Percentiles rank a stretch among this genome's conserved stretches.
These are phyloP conservation scores for Globisporangium barbulae DNA, from an alignment of 352 stramenopile genomes.

Conservation along the genomic window DNA sequence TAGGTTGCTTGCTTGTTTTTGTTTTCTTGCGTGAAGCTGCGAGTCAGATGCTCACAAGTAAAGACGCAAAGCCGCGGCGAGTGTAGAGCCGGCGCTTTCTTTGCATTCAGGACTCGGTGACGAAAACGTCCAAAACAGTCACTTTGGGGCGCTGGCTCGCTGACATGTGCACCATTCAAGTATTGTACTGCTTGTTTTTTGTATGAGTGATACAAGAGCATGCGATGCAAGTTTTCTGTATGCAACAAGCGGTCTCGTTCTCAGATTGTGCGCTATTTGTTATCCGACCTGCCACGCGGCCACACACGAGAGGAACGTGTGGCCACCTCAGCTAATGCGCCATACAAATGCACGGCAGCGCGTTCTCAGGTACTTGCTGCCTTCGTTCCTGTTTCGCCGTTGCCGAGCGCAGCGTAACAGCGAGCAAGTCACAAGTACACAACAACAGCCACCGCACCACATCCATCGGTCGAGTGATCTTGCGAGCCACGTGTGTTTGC, in stretches of 20 bases:
- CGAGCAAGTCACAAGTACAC: not conserved
- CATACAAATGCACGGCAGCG: not conserved
- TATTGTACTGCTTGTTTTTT: not conserved
- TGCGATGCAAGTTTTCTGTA: not conserved
- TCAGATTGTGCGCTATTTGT: not conserved
- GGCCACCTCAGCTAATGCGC: not conserved
- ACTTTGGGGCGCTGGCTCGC: not conserved
- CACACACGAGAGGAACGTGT: not conserved
- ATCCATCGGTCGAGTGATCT: not conserved
- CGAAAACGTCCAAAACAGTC: slow-evolving; percentile 6
- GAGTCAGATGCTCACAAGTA: not conserved
- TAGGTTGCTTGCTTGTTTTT: not conserved
- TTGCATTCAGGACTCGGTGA: not conserved
- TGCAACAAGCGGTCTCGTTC: not conserved
- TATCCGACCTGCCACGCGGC: not conserved
- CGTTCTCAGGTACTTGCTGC: not conserved
- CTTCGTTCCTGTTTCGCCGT: too few species aligned
- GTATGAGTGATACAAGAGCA: not conserved
- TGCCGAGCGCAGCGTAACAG: too few species aligned
- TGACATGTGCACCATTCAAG: not conserved
- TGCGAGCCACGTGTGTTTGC: not conserved
- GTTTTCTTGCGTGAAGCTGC: not conserved
- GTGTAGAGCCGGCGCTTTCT: not conserved
- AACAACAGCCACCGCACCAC: not conserved
- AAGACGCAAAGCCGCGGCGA: not conserved